These are phyloP conservation scores for Diaporthe longicolla DNA, from an alignment of 2,329 filamentous ascomycete genomes.

Conservation along the genomic window DNA sequence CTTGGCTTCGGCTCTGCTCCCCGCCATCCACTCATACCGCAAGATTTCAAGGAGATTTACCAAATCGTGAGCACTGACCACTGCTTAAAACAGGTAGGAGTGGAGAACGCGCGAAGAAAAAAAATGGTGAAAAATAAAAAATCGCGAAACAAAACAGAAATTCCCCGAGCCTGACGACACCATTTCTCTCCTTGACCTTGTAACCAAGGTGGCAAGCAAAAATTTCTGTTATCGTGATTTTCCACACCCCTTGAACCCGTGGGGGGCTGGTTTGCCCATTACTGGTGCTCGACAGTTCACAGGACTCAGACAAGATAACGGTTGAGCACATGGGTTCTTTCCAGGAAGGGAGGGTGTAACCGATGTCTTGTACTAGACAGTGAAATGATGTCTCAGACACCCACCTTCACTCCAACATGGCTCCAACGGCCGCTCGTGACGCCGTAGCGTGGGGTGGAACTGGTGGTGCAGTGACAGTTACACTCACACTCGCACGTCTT, in stretches of 20 bases:
- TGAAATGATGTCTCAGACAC: slow-evolving; percentile 25
- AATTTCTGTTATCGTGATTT: neutral
- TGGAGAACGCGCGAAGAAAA: slow-evolving; percentile 26
- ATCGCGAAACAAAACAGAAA: neutral
- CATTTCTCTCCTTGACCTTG: neutral
- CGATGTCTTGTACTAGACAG: slow-evolving; percentile 30
- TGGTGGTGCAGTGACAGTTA: neutral
- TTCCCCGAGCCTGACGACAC: slow-evolving; percentile 1
- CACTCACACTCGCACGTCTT: neutral
- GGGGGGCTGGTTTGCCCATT: neutral
- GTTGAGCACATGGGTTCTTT: slow-evolving; percentile 30
- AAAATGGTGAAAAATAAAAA: slow-evolving; percentile 13
- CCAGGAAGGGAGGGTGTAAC: slow-evolving; percentile 9
- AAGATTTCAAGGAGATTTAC: slow-evolving; percentile 27
- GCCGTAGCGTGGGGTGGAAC: slow-evolving; percentile 24
- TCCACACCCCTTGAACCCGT: neutral
- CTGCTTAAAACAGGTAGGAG: slow-evolving; percentile 34
- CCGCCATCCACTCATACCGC: slow-evolving; percentile 19
- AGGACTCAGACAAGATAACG: slow-evolving; percentile 36
- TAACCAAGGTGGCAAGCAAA: slow-evolving; percentile 19
- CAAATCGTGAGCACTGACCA: slow-evolving; percentile 38
- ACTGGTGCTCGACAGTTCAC: neutral
- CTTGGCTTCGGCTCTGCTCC: slow-evolving; percentile 27
- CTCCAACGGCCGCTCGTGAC: slow-evolving; percentile 31
- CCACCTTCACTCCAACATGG: slow-evolving; percentile 16